Evolutionary conservation across 441 rosid genomes (phyloP).

Genomic region (Gossypium lobatum): DNA sequence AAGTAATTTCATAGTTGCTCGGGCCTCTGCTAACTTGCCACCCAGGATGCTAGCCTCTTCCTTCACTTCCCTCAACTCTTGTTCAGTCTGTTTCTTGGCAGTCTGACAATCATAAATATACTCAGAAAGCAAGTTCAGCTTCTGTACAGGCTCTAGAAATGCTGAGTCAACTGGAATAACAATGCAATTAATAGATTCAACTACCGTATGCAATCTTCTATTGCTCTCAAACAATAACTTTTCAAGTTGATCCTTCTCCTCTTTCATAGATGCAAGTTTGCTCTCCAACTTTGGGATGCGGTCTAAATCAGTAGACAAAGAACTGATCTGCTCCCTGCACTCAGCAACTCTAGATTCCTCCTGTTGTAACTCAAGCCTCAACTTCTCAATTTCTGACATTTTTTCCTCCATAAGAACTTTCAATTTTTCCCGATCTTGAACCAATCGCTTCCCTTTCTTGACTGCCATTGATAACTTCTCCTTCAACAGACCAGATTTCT

Average conservation of each 20-base stretch:
- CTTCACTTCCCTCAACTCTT: conserved; percentile 44
- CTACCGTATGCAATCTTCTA: conserved; percentile 43
- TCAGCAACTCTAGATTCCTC: conserved; percentile 42
- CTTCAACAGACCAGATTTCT: conserved; percentile 63
- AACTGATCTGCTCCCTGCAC: conserved; percentile 45
- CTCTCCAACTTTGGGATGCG: conserved; percentile 54
- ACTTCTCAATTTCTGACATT: conserved; percentile 55
- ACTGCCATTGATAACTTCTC: conserved; percentile 90
- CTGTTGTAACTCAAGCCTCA: conserved; percentile 53
- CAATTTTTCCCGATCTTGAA: conserved; percentile 75
- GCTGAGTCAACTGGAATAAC: conserved; percentile 40
- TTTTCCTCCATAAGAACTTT: conserved; percentile 62
- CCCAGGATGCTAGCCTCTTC: conserved; percentile 34
- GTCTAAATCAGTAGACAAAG: conserved; percentile 48
- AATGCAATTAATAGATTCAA: conserved; percentile 45
- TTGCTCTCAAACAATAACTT: conserved; percentile 56
- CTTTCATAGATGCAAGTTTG: conserved; percentile 44
- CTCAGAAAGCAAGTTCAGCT: conserved; percentile 54
- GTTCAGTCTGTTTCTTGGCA: conserved; percentile 43
- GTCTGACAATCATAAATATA: conserved; percentile 51
- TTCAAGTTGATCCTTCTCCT: conserved; percentile 54
- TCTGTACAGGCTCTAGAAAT: conserved; percentile 52
- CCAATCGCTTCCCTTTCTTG: conserved; percentile 90
- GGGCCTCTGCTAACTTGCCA: conserved; percentile 41
- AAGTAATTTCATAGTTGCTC: conserved; percentile 37